phyloP scores from a whole-genome alignment of 352 stramenopile genomes.

The Phytophthora tentaculata region DNA sequence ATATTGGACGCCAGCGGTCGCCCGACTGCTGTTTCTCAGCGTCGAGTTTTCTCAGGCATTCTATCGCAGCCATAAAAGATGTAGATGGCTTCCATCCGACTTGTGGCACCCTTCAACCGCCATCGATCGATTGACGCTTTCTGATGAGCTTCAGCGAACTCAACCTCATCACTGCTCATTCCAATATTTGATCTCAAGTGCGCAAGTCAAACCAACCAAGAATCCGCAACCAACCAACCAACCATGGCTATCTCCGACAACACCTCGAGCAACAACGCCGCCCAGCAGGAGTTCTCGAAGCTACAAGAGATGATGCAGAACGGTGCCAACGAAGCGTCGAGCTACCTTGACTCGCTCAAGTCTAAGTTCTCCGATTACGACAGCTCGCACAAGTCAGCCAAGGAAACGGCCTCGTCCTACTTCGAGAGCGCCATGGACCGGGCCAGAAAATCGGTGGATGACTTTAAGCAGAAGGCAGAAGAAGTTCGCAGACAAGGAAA shows the following conservation, averaged over 20 bases:
- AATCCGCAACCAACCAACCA: slow-evolving; percentile 3
- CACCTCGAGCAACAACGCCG: slow-evolving; percentile 16
- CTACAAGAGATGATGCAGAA: slow-evolving; percentile 47
- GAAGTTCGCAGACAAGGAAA: slow-evolving; percentile 22
- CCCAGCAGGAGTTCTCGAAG: slow-evolving; percentile 45
- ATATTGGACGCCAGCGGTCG: background rate
- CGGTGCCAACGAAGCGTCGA: slow-evolving; percentile 33
- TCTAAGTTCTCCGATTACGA: slow-evolving; percentile 50
- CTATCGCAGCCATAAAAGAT: slow-evolving; percentile 19
- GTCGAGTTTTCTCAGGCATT: slow-evolving; percentile 23
- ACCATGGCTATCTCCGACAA: slow-evolving; percentile 40
- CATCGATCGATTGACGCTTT: background rate
- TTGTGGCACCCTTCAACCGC: slow-evolving; percentile 5
- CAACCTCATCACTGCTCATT: slow-evolving; percentile 7
- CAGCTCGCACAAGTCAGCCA: slow-evolving; percentile 43
- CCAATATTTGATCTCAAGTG: slow-evolving; percentile 18
- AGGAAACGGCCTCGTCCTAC: slow-evolving; percentile 42
- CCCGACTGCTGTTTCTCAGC: slow-evolving; percentile 9
- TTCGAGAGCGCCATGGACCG: slow-evolving; percentile 47
- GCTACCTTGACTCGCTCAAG: slow-evolving; percentile 52
- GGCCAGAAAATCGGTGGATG: slow-evolving; percentile 26
- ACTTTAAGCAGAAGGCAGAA: slow-evolving; percentile 33
- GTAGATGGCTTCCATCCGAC: slow-evolving; percentile 5
- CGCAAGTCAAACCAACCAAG: slow-evolving; percentile 1
- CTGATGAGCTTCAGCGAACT: background rate